Base-by-base conservation (phyloP, 257 asterid species). In the Salvia splendens region DNA sequence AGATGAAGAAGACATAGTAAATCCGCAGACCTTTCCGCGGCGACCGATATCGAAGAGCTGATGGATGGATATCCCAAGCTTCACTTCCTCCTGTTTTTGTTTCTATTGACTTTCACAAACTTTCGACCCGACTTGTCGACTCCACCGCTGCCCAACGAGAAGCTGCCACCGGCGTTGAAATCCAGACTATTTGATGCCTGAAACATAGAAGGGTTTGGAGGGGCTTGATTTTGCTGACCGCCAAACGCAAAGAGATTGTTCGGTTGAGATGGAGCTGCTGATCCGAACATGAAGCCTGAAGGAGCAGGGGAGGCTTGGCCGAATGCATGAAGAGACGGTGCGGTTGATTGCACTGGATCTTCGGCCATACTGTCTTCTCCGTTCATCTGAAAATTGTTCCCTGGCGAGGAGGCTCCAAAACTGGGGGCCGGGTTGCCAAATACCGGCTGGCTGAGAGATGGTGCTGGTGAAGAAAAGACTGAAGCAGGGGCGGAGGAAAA, bases 321-420 rank as follows among this genome's bases (percentile, higher is more conserved):
- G 43, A 84, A 88, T 24, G 47, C 52, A 68, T 84, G 64, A 15
- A 28, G 57, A 35, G 73, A 35, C 9, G 78, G 75, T 65, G 73
- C 57, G 14, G 84, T 58, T 16, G 91, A 75, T 72, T 80, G 95
- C 77, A 86, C 78, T 3, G 84, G 77, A 82, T 89, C 97, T 82
- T 87, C 96, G 0, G 91, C 95, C 95, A 89, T 89, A 81, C 91
- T 87, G 82, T 85, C 95, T 75, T 89, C 95, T 8, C 77, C 77
- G 66, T 45, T 78, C 94, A 85, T 89, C 52, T 77, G 95, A 70
- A 68, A 80, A 71, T 64, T 72, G 66, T 85, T 89, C 48, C 83
- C 87, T 10, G 80, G 70, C 41, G 83, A 6, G 7, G 84, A 4
- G 14, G 82, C 72, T 60, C 69, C 61, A 71, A 83, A 67, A 32